Base-by-base conservation (phyloP, 1,139 yeast genomes). In the Candida glucosophila region DNA sequence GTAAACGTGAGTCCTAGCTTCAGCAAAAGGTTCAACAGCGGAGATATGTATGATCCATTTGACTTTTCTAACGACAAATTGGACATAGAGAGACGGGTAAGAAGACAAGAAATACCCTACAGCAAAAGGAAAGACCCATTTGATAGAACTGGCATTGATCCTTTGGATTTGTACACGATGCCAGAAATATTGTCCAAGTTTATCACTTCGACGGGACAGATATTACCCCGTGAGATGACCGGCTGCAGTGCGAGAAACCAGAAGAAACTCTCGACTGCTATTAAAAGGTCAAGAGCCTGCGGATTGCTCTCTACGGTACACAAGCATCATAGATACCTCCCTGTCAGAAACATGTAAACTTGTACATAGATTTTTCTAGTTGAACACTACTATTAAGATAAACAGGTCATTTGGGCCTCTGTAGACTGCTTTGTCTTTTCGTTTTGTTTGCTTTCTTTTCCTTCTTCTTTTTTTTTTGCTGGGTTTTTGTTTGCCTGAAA, bases 281-380 rank as follows among this genome's bases (percentile, higher is more conserved):
- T 80, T 21, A 73, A 75, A 47, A 64, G 86, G 37, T 76, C 85
- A 5, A 72, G 82, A 48, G 68, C 74, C 5, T 66, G 73, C 35
- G 92, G 90, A 0, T 55, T 78, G 30, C 55, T 80, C 49, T 69
- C 82, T 22, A 56, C 73, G 36, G 75, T 73, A 14, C 80, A 77
- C 38, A 70, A 61, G 44, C 77, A 74, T 44, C 56, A 59, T 32
- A 38, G 58, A 37, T 55, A 40, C 48, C 55, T 61, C 47, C 73
- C 71, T 28, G 27, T 41, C 23, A 52, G 69, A 41, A 48, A 51
- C 36, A 43, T 60, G 46, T 60, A 47, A 42, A n/a, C n/a, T n/a
- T n/a, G n/a, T n/a, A n/a, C n/a, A n/a, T n/a, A n/a, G n/a, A n/a
- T n/a, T n/a, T n/a, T n/a, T n/a, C n/a, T n/a, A n/a, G n/a, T n/a